These are phyloP conservation scores for Eleusine indica DNA, from an alignment of 176 grass and related monocot genomes.

Conservation along the genomic window DNA sequence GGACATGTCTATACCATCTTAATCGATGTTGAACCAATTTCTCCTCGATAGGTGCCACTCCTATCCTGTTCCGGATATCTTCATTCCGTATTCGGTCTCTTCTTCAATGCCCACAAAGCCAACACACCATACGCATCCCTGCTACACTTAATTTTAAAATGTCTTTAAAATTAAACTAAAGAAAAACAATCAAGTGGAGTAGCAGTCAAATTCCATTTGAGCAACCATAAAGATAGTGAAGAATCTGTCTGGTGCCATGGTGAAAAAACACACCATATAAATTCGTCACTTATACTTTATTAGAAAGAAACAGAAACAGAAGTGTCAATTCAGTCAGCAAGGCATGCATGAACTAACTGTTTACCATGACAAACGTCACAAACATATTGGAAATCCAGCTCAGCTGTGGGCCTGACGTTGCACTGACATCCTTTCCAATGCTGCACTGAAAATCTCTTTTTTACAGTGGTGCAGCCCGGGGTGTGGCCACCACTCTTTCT, in stretches of 20 bases:
- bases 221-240: not conserved
- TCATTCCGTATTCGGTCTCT: no score
- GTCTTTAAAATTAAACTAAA: not conserved
- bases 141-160: not conserved
- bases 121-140: no score
- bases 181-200: not conserved
- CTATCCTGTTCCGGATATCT: no score
- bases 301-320: not conserved
- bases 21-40: no score
- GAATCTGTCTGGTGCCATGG: not conserved
- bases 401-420: constrained; percentile 21
- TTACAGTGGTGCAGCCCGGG: constrained; percentile 35
- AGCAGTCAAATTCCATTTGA: constrained; percentile 12
- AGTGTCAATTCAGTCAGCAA: not conserved
- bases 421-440: constrained; percentile 30
- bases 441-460: constrained; percentile 20
- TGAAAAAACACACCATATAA: constrained; percentile 1
- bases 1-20: no score
- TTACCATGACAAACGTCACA: not conserved
- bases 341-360: not conserved
- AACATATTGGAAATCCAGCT: constrained; percentile 31
- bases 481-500: constrained; percentile 45
- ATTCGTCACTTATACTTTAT: not conserved
- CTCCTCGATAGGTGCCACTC: no score
- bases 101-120: no score